These are phyloP conservation scores for Penicillium salamii DNA, from an alignment of 495 filamentous ascomycete genomes.

Conservation along the genomic window DNA sequence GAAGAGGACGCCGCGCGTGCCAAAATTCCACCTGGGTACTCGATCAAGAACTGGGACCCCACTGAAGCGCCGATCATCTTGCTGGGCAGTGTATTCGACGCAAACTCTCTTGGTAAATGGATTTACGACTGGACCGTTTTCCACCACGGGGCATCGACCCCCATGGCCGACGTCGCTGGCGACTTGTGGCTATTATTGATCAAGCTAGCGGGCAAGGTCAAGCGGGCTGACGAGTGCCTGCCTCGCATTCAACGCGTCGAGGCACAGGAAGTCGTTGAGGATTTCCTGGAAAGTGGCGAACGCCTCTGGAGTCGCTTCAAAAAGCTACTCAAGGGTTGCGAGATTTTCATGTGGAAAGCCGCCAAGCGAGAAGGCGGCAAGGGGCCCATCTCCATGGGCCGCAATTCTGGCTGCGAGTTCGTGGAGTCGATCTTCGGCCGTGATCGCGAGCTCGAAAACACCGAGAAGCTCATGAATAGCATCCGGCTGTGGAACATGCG, in stretches of 20 bases:
- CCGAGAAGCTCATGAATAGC: slow-evolving; percentile 91
- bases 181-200: slow-evolving; percentile 95
- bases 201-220: slow-evolving; percentile 93
- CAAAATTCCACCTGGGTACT: slow-evolving; percentile 87
- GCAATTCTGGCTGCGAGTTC: slow-evolving; percentile 92
- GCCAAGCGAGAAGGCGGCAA: slow-evolving; percentile 64
- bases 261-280: slow-evolving; percentile 77
- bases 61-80: slow-evolving; percentile 90
- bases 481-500: slow-evolving; percentile 93
- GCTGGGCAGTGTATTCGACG: slow-evolving; percentile 93
- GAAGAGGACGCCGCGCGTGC: slow-evolving; percentile 78
- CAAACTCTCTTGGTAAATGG: slow-evolving; percentile 97
- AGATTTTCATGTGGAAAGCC: slow-evolving; percentile 87
- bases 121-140: slow-evolving; percentile 99
- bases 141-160: slow-evolving; percentile 77
- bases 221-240: slow-evolving; percentile 82
- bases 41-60: slow-evolving; percentile 98
- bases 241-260: slow-evolving; percentile 67
- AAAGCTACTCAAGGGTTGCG: slow-evolving; percentile 83
- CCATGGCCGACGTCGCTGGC: slow-evolving; percentile 89
- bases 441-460: slow-evolving; percentile 86
- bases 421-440: slow-evolving; percentile 95
- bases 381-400: slow-evolving; percentile 71
- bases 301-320: slow-evolving; percentile 83
- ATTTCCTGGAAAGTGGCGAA: slow-evolving; percentile 90